Evolutionary conservation across 2,329 filamentous ascomycete genomes (phyloP).

Genomic region (Fusarium cicatricum): DNA sequence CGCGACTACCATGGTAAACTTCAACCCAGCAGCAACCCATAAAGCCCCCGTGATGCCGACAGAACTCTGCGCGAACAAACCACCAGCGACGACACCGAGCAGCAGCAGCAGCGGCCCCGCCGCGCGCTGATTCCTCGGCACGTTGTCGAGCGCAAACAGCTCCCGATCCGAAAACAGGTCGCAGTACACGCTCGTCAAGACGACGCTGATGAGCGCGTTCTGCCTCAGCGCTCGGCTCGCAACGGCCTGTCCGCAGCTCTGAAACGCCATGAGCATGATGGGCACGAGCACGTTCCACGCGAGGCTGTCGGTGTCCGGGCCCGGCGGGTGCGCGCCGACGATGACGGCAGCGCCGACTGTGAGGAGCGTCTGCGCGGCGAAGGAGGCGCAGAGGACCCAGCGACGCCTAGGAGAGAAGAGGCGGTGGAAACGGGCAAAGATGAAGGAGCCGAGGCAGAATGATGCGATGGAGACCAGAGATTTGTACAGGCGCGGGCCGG

Average conservation of each 20-base stretch:
- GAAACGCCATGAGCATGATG: conserved; percentile 75
- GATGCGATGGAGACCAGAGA: conserved; percentile 70
- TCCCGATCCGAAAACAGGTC: conserved; percentile 75
- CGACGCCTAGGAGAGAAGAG: conserved; percentile 64
- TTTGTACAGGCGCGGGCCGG: conserved; percentile 61
- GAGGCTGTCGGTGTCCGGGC: conserved; percentile 52
- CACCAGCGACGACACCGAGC: conserved; percentile 58
- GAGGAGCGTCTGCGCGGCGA: conserved; percentile 59
- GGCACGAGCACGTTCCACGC: conserved; percentile 71
- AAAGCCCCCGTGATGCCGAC: conserved; percentile 62
- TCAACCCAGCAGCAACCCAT: conserved; percentile 66
- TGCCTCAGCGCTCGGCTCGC: conserved; percentile 74
- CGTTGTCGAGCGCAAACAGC: conserved; percentile 55
- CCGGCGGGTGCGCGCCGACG: conserved; percentile 55
- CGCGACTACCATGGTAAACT: conserved; percentile 62
- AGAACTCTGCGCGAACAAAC: conserved; percentile 55
- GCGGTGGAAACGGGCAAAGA: conserved; percentile 75
- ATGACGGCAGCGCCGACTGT: conserved; percentile 62
- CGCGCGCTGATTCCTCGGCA: conserved; percentile 58
- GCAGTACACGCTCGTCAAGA: conserved; percentile 83
- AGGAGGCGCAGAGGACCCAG: conserved; percentile 71
- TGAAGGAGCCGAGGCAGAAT: conserved; percentile 77
- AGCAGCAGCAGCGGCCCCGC: conserved; percentile 59
- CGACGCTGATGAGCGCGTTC: conserved; percentile 77
- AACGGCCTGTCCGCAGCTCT: conserved; percentile 82